Base-by-base conservation (phyloP, 495 filamentous ascomycete species). In the Melanomma pulvis-pyrius region DNA sequence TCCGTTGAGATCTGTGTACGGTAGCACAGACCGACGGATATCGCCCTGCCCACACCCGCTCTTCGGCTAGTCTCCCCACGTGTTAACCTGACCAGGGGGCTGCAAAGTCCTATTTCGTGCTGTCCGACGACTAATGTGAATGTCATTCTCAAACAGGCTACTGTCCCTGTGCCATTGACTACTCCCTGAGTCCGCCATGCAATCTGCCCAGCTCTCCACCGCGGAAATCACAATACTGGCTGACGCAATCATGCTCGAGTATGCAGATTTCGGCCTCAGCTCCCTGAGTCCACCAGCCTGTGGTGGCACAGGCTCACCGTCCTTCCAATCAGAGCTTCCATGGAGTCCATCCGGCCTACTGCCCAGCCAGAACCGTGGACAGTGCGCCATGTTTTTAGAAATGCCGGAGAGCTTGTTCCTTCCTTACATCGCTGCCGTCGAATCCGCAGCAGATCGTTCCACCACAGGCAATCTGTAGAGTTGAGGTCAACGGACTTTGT, bases 141-240 rank as follows among this genome's bases (percentile, higher is more conserved):
- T 51, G 48, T 26, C 9, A 29, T 12, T 24, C 48, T 51, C 48
- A 51, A 51, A 51, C 48, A 51, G 22, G 26, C 48, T 26, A 51
- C 17, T 24, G 26, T 17, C 48, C 6, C 7, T 24, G 19, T 29
- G 21, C 48, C 48, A 24, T 8, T 41, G 36, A 41, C 8, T 8
- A 8, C 8, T 41, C 17, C 36, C 36, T 8, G 22, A 24, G 26
- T 51, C 48, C 48, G 26, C 24, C 17, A 51, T 8, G 11, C 17
- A 29, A 2, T 17, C n/a, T 24, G 46, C n/a, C 46, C 46, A 48
- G 46, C 22, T 24, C 46, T n/a, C n/a, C 46, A 17, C 4, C 4
- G 26, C 48, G 48, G 48, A 51, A 5, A 25, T 51, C 9, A 48
- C 48, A 2, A 29, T 24, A 51, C 19, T 6, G 8, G 17, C 48